Conservation (phyloP, 1,284 basidiomycete species). For the Athelia sp. region DNA sequence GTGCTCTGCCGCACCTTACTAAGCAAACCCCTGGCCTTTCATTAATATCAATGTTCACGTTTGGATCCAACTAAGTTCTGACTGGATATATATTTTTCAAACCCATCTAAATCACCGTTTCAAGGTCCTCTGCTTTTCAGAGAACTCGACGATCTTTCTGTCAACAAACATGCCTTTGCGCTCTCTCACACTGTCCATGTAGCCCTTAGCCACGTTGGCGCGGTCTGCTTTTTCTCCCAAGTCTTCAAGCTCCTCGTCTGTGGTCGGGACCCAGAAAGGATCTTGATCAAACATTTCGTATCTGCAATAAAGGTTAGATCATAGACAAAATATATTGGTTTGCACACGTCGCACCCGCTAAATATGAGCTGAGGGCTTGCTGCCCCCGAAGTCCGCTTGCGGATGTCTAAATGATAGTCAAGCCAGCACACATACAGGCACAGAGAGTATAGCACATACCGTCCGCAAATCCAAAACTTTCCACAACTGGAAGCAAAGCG, state of each 20-base stretch:
- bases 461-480: constrained; percentile 97
- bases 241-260: constrained; percentile 96
- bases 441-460: constrained; percentile 41
- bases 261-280: constrained; percentile 99
- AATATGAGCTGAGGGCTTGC: constrained; percentile 97
- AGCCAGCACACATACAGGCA: background rate
- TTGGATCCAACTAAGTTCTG: no score
- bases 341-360: constrained; percentile 61
- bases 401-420: constrained; percentile 63
- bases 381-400: constrained; percentile 93
- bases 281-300: constrained; percentile 89
- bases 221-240: constrained; percentile 94
- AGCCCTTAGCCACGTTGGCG: constrained; percentile 90
- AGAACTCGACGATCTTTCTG: constrained; percentile 87
- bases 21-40: no score
- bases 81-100: no score
- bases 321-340: constrained; percentile 3
- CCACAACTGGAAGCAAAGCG: constrained; percentile 91
- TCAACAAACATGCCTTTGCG: constrained; percentile 97
- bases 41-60: no score
- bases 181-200: constrained; percentile 89
- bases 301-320: constrained; percentile 35
- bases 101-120: constrained; percentile 51
- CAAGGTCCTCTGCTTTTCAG: constrained; percentile 95
- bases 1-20: no score